Evolutionary conservation across 768 basidiomycete genomes (phyloP).

Genomic region (Leccinum arenicola): DNA sequence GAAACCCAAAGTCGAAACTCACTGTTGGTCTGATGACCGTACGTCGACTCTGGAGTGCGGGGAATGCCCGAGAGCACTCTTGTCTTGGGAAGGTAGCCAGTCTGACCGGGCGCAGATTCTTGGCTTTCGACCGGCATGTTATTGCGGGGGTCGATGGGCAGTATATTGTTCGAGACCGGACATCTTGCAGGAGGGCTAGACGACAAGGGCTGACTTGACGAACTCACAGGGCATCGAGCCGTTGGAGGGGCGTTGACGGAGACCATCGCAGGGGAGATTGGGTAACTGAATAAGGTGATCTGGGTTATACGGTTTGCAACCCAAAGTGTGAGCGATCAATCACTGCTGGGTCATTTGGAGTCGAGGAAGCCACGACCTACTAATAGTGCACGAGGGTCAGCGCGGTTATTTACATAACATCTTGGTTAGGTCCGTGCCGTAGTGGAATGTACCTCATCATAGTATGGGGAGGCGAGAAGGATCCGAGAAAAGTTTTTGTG

Average conservation of each 20-base stretch:
- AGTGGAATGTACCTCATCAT: not conserved
- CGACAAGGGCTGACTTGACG: not conserved
- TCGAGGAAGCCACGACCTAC: not conserved
- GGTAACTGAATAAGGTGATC: not conserved
- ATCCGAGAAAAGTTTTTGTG: not conserved
- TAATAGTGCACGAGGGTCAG: not conserved
- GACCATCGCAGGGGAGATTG: not conserved
- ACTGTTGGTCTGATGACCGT: conserved; percentile 13
- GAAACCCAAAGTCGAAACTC: not conserved
- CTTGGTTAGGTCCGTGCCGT: not conserved
- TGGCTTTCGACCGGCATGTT: conserved; percentile 15
- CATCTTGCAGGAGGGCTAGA: conserved; percentile 5
- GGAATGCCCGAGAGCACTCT: conserved; percentile 8
- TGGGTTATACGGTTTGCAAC: not conserved
- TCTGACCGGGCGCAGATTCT: conserved; percentile 1
- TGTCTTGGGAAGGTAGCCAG: not conserved
- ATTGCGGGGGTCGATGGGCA: conserved; percentile 5
- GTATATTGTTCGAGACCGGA: conserved; percentile 1
- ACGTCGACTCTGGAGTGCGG: conserved; percentile 6
- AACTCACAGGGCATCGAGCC: conserved; percentile 1
- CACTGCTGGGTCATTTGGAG: not conserved
- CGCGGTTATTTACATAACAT: not conserved
- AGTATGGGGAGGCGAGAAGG: not conserved
- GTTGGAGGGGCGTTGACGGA: not conserved
- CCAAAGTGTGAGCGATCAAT: not conserved